Evolutionary conservation across 2,329 filamentous ascomycete genomes (phyloP), one percentile per base, ranked within the genome.

Genomic region (Raffaelea albimanens): DNA sequence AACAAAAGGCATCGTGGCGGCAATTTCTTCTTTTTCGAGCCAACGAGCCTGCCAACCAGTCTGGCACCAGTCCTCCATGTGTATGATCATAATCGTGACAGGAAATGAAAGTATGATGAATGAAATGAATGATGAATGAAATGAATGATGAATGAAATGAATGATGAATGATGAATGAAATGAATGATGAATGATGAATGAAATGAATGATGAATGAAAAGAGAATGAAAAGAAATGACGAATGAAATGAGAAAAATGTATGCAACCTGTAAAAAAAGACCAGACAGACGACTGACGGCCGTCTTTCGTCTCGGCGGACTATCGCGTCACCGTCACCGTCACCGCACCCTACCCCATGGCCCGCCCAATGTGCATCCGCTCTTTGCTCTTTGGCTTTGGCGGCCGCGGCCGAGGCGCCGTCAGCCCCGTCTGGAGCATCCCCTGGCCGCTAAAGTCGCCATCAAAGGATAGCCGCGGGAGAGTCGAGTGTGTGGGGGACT

Each of bases 331-430:
- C 25, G 7, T 7, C 13, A 29, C 13, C 25, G 7, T 29, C 25
- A n/a, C 9, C 4, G 41, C 40, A 16, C 39, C 49, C 73, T 65
- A 78, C n/a, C 74, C 74, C 46, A 78, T 70, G 3, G 75, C 75
- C 23, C 70, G 66, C 5, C 75, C 75, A 60, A 78, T 78, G 42
- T 66, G 67, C 47, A 67, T 65, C 25, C 7, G 13, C 25, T 7
- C 9, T 16, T 38, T 38, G 34, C 7, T 23, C 1, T 40, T 34
- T 11, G 5, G 25, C 11, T 16, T 25, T 16, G 31, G 36, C n/a
- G 41, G 43, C 13, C 73, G 72, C 9, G 71, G 43, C 13, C 73
- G 72, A 8, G 71, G 68, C 2, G 75, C 72, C 19, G 74, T 73
- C 5, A 76, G 58, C 2, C 70, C 73, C 5, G 65, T 69, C 8